Percentiles rank a stretch among this genome's conserved stretches.
phyloP scores from a whole-genome alignment of 768 basidiomycete genomes.

The Inosperma sp. region DNA sequence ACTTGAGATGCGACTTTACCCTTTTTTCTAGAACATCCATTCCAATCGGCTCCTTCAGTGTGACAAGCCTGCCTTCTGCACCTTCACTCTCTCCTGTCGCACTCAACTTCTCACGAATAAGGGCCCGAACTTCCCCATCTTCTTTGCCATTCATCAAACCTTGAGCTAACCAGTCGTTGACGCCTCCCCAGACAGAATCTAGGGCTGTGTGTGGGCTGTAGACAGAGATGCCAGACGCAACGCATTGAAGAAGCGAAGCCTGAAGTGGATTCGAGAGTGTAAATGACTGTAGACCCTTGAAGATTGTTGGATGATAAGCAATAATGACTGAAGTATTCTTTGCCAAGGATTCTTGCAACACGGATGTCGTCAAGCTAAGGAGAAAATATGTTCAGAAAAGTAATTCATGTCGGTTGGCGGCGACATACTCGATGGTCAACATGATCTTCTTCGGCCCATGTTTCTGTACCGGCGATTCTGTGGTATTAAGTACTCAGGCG shows the following conservation, averaged over 20 bases:
- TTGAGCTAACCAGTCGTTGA: conserved; percentile 85
- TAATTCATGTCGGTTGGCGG: conserved; percentile 19
- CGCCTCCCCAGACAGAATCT: conserved; percentile 77
- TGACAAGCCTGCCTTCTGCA: conserved; percentile 68
- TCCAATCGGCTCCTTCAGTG: conserved; percentile 49
- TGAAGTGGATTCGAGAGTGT: conserved; percentile 79
- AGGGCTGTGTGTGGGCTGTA: conserved; percentile 87
- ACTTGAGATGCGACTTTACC: conserved; percentile 64
- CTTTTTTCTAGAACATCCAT: conserved; percentile 59
- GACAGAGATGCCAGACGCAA: conserved; percentile 77
- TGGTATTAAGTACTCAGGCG: conserved; percentile 6
- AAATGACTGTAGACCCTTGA: conserved; percentile 67
- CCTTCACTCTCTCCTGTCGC: conserved; percentile 39
- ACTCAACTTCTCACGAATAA: conserved; percentile 40
- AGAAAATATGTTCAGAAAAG: conserved; percentile 5
- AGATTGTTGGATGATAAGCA: conserved; percentile 84
- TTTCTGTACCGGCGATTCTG: conserved; percentile 54
- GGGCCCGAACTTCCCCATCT: conserved; percentile 33
- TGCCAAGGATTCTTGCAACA: conserved; percentile 62
- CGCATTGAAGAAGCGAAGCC: conserved; percentile 71
- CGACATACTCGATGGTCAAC: conserved; percentile 65
- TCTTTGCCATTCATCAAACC: conserved; percentile 40
- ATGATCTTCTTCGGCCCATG: conserved; percentile 45
- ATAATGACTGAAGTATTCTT: conserved; percentile 63
- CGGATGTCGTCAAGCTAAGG: conserved; percentile 65